These are phyloP conservation scores for Phytophthora podocarpi DNA, from an alignment of 352 stramenopile species.

Conservation along the genomic window DNA sequence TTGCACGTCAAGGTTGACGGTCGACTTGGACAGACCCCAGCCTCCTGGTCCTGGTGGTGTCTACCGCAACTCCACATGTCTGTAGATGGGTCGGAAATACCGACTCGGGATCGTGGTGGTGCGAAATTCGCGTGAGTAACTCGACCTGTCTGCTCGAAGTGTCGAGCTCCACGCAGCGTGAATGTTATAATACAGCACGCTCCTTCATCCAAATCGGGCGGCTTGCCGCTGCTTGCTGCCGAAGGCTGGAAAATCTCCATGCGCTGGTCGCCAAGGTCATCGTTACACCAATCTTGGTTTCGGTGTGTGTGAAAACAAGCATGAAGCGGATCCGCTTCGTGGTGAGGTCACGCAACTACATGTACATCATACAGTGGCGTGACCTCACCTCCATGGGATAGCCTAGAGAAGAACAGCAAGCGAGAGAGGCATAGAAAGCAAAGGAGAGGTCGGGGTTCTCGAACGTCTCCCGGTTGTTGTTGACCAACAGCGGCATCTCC, in stretches of 20 bases:
- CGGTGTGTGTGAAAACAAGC: slow-evolving; percentile 22
- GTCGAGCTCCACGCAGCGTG: slow-evolving; percentile 7
- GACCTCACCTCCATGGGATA: slow-evolving; percentile 10
- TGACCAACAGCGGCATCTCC: slow-evolving; percentile 5
- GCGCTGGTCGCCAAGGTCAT: not conserved
- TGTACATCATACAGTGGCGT: too few species aligned
- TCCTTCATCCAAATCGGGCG: not conserved
- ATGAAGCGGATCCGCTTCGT: too few species aligned
- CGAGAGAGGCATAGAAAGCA: slow-evolving; percentile 2
- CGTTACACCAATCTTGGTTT: slow-evolving; percentile 10
- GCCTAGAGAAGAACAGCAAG: not conserved
- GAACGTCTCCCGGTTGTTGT: not conserved
- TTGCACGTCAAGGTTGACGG: not conserved
- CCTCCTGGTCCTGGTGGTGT: too few species aligned
- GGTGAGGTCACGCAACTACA: too few species aligned
- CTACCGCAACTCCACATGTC: slow-evolving; percentile 18
- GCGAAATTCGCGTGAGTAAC: slow-evolving; percentile 18
- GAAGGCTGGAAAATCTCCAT: not conserved
- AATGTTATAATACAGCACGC: slow-evolving; percentile 9
- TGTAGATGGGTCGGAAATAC: too few species aligned
- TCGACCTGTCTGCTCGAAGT: not conserved
- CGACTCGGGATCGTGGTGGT: too few species aligned
- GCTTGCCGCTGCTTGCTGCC: not conserved
- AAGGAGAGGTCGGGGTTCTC: slow-evolving; percentile 13
- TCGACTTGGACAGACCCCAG: too few species aligned